Evolutionary conservation across 257 asterid genomes (phyloP).

Genomic region (Linderniella brevidens): DNA sequence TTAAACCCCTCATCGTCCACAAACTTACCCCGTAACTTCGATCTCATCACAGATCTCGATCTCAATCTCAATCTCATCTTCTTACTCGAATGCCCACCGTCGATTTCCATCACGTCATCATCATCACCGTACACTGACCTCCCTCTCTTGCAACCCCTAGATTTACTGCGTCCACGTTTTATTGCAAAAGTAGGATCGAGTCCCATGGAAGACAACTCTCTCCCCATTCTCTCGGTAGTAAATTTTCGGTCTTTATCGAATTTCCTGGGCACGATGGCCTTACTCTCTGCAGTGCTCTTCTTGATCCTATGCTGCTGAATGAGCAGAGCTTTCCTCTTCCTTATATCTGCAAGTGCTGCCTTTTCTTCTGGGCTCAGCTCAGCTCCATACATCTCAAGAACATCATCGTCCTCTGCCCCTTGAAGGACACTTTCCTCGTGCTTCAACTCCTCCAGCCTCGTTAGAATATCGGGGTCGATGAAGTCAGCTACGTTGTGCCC

Average conservation of each 20-base stretch:
- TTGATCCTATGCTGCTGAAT: constrained; percentile 68
- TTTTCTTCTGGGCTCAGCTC: constrained; percentile 65
- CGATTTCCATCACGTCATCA: constrained; percentile 54
- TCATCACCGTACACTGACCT: constrained; percentile 34
- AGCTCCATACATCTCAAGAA: constrained; percentile 76
- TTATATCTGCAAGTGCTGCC: constrained; percentile 44
- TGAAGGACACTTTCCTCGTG: constrained; percentile 68
- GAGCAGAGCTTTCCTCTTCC: constrained; percentile 70
- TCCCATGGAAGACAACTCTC: constrained; percentile 57
- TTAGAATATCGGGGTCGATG: constrained; percentile 75
- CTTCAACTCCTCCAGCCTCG: constrained; percentile 85
- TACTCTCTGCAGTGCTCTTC: constrained; percentile 84
- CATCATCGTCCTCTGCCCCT: constrained; percentile 52
- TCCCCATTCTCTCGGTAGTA: constrained; percentile 70
- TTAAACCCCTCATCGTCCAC: constrained; percentile 82
- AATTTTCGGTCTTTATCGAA: constrained; percentile 59
- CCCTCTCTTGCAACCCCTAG: constrained; percentile 89
- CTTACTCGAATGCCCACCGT: constrained; percentile 46
- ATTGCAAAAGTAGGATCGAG: constrained; percentile 71
- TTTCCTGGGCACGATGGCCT: constrained; percentile 70
- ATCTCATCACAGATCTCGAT: constrained; percentile 44
- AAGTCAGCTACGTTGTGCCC: constrained; percentile 95
- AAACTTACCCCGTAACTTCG: constrained; percentile 41
- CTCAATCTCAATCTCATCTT: constrained; percentile 22
- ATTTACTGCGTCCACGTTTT: constrained; percentile 60